phyloP scores from a whole-genome alignment of 345 rosid species.

The Syzygium jambos region DNA sequence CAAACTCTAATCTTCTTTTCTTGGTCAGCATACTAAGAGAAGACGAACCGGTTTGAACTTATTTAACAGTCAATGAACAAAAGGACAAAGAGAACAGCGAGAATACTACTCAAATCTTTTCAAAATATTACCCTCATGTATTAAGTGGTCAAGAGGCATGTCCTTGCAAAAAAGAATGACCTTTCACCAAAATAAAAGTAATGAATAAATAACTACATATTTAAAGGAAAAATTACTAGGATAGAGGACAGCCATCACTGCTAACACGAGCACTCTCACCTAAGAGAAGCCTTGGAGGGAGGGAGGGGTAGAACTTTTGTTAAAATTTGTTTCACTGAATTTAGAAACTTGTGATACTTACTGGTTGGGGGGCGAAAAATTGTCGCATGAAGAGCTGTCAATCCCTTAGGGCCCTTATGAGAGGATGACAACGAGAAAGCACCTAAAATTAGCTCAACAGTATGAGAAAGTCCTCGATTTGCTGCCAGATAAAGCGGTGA shows the following conservation, averaged over 20 bases:
- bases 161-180: neutral
- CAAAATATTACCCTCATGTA: neutral
- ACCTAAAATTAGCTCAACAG: neutral
- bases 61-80: neutral
- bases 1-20: neutral
- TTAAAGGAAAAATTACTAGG: neutral
- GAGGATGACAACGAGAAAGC: neutral
- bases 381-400: neutral
- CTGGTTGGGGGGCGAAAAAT: neutral
- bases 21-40: neutral
- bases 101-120: neutral
- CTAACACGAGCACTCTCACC: neutral
- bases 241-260: neutral
- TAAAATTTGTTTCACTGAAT: fast-evolving
- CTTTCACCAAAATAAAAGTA: neutral
- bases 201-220: neutral
- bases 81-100: neutral
- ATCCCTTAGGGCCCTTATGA: neutral
- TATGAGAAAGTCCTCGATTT: neutral
- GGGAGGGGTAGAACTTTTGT: neutral
- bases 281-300: neutral
- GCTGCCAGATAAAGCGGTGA: neutral
- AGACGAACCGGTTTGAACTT: neutral
- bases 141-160: neutral
- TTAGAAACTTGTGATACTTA: neutral